Evolutionary conservation across 805 yeast species (phyloP), one percentile per base, ranked within the genome.

Genomic region (Ogataea allantospora): DNA sequence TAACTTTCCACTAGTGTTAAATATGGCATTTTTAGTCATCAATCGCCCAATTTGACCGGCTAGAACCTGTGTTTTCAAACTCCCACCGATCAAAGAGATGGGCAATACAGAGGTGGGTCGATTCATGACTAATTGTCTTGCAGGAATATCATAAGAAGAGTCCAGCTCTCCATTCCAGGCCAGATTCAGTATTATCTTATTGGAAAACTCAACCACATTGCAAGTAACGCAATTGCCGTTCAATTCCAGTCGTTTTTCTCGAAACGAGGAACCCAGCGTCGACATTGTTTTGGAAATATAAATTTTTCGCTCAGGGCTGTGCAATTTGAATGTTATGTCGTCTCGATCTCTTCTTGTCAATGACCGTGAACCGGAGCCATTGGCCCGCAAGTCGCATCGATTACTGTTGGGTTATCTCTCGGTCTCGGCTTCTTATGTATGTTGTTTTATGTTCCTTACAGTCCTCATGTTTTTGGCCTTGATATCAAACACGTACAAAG

Each of bases 1-100:
- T 63, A 77, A 66, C 47, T 58, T 60, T 0, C 75, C 68, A 18
- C 75, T 75, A 7, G 72, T 59, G 25, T 72, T 69, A 15, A 75
- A 43, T 4, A 73, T 68, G 7, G 68, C 56, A 39, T 63, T 66
- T 40, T 70, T 68, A 7, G 68, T 66, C 8, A 58, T 46, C 7
- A 43, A 25, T 34, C 59, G 59, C 2, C 77, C 78, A 4, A 75
- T 61, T 49, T 75, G 76, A 7, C 73, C 59, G 3, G 76, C 65
- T 62, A 68, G 55, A 9, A 75, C 62, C 38, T 73, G 63, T 1
- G 71, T 72, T 30, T 72, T 73, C 35, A 67, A 51, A 46, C 66
- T 73, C 29, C 64, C 65, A 10, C 72, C 80, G 14, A 75, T 62
- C 6, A 75, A 53, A n/a, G 69, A 52, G 0, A 40, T 41, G 6